Evolutionary conservation across 306 rosid genomes (phyloP).

Genomic region (Hippophae gyantsensis): DNA sequence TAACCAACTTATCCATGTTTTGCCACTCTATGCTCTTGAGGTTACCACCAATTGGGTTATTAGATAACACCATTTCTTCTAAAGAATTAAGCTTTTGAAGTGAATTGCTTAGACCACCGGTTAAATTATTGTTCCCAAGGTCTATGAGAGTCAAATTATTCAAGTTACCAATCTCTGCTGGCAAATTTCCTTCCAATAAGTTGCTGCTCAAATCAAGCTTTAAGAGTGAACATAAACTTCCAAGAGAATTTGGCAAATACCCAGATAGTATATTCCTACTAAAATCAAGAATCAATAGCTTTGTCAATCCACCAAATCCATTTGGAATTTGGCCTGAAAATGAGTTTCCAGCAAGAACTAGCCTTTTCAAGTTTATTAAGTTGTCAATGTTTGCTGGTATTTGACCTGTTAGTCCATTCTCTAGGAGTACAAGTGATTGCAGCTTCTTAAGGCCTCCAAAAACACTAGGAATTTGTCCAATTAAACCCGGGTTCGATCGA

Average conservation of each 20-base stretch:
- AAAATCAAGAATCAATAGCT: conserved; percentile 62
- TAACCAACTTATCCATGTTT: conserved; percentile 41
- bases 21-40: conserved; percentile 47
- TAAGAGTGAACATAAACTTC: conserved; percentile 49
- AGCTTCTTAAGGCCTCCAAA: conserved; percentile 58
- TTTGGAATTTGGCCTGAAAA: conserved; percentile 49
- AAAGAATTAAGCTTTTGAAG: conserved; percentile 50
- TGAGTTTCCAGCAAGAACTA: conserved; percentile 55
- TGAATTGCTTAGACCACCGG: conserved; percentile 55
- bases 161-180: conserved; percentile 31
- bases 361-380: conserved; percentile 44
- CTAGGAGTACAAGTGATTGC: conserved; percentile 53
- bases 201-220: conserved; percentile 82
- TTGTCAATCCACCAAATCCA: conserved; percentile 32
- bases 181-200: conserved; percentile 41
- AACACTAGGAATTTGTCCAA: conserved; percentile 47
- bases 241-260: conserved; percentile 43
- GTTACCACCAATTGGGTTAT: conserved; percentile 74
- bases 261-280: conserved; percentile 69
- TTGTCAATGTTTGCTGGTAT: conserved; percentile 49
- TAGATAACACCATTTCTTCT: conserved; percentile 58
- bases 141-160: conserved; percentile 70
- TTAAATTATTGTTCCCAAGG: conserved; percentile 56
- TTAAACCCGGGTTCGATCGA: conserved; percentile 58
- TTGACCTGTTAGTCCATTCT: conserved; percentile 56